Evolutionary conservation across 2,329 filamentous ascomycete species (phyloP), one percentile per base, ranked within the genome.

Genomic region (Cladosporium colombiae): DNA sequence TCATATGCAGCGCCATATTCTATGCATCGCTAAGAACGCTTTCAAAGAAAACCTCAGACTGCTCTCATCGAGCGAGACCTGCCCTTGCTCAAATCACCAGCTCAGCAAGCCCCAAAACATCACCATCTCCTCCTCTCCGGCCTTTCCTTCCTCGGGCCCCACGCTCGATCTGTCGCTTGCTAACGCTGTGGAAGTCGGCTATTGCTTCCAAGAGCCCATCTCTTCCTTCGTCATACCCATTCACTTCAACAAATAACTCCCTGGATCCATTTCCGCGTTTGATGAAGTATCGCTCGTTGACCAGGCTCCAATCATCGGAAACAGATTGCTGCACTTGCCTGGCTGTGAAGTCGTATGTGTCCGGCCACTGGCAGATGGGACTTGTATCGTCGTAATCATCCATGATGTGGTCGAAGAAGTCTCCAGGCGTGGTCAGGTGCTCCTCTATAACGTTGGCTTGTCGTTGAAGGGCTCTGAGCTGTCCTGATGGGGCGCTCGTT

Each of bases 231-330:
- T 65, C 64, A 25, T 58, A 75, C 67, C 55, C 53, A 4, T 70
- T 73, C 18, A 79, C 63, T 29, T 79, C 78, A 21, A 83, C 73
- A 1, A 70, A 46, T 1, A 86, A 76, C 67, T 83, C 81, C 67
- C 79, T 81, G 18, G 77, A 79, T 13, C 76, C 76, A 49, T 79
- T 78, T 1, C 80, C 81, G 18, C 80, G 76, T 25, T 79, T 78
- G 35, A 86, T 80, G 70, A 79, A 85, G 67, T 85, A 81, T 60
- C 74, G 78, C 1, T 75, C 78, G 33, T 78, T 75, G 60, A 79
- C 77, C 8, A 72, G 68, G 25, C 79, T 79, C 84, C 85, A 87
- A 37, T 80, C 81, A 0, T 75, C 75, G 27, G 72, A 74, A 21
- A 86, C 70, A 49, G 79, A 79, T 0, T 79, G 73, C 40, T 78